Conservation (phyloP, 768 basidiomycete species). For the Boletus reticulatus region DNA sequence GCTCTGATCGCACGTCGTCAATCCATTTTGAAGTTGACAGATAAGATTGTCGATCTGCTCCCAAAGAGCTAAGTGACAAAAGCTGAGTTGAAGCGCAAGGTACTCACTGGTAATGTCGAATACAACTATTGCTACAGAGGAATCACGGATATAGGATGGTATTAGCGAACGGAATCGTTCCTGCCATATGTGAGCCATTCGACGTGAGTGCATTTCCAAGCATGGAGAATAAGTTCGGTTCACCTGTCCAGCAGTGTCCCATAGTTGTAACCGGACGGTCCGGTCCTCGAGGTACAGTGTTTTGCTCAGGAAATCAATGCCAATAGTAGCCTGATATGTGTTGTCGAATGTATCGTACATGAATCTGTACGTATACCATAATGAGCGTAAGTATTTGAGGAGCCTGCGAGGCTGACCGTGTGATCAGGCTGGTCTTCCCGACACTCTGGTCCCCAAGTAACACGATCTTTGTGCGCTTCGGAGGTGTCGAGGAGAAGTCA, state of each 20-base stretch:
- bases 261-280: slow-evolving; percentile 94
- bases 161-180: slow-evolving; percentile 97
- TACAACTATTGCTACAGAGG: slow-evolving; percentile 97
- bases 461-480: slow-evolving; percentile 96
- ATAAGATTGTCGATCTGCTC: slow-evolving; percentile 92
- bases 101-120: slow-evolving; percentile 96
- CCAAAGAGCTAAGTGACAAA: slow-evolving; percentile 1
- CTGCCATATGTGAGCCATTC: slow-evolving; percentile 37
- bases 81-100: background rate
- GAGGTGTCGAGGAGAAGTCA: slow-evolving; percentile 84
- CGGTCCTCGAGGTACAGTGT: slow-evolving; percentile 99
- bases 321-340: slow-evolving; percentile 96
- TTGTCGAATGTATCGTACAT: slow-evolving; percentile 99
- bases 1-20: slow-evolving; percentile 96
- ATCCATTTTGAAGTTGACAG: slow-evolving; percentile 99
- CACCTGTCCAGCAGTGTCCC: slow-evolving; percentile 98
- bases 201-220: slow-evolving; percentile 1
- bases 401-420: slow-evolving; percentile 55
- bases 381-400: slow-evolving; percentile 1
- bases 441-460: slow-evolving; percentile 96
- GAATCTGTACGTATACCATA: slow-evolving; percentile 51
- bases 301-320: slow-evolving; percentile 99
- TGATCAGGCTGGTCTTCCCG: slow-evolving; percentile 98
- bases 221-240: slow-evolving; percentile 11
- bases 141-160: slow-evolving; percentile 98